Conservation (phyloP, 2,329 filamentous ascomycete genomes). For the Fusarium incarnatum region DNA sequence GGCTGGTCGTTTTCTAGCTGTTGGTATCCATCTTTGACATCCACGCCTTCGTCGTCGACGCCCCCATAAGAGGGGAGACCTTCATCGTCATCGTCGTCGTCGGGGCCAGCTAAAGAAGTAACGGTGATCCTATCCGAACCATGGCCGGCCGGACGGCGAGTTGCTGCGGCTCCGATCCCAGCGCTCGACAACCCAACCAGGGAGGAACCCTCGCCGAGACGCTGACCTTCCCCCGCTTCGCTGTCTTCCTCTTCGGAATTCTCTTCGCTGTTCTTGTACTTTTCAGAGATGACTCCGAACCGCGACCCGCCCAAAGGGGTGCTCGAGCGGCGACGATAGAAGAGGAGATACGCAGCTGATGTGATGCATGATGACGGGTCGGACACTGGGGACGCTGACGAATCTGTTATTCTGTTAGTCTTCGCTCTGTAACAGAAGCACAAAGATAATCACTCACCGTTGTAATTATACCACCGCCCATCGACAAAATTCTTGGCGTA, state of each 20-base stretch:
- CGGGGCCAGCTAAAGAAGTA: conserved; percentile 43
- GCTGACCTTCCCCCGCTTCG: conserved; percentile 81
- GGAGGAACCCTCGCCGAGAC: conserved; percentile 86
- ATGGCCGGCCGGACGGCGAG: conserved; percentile 71
- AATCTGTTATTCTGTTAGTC: conserved; percentile 71
- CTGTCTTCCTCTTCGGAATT: conserved; percentile 58
- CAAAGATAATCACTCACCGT: conserved; percentile 71
- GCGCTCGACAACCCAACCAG: conserved; percentile 91
- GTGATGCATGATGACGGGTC: conserved; percentile 75
- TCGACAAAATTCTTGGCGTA: conserved; percentile 93
- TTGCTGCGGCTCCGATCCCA: conserved; percentile 81
- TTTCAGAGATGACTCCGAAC: conserved; percentile 76
- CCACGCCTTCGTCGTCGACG: conserved; percentile 63
- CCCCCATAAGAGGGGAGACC: conserved; percentile 52
- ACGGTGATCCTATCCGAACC: conserved; percentile 60
- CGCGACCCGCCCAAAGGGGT: conserved; percentile 81
- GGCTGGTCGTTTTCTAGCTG: conserved; percentile 45
- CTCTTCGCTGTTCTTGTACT: conserved; percentile 66
- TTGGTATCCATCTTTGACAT: conserved; percentile 52
- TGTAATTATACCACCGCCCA: conserved; percentile 93
- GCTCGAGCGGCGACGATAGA: conserved; percentile 88
- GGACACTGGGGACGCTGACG: conserved; percentile 72
- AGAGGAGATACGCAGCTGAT: conserved; percentile 87
- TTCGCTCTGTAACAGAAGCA: neutral
- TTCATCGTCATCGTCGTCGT: conserved; percentile 49